phyloP scores from a whole-genome alignment of 345 rosid species.

The Lepidium africanum region DNA sequence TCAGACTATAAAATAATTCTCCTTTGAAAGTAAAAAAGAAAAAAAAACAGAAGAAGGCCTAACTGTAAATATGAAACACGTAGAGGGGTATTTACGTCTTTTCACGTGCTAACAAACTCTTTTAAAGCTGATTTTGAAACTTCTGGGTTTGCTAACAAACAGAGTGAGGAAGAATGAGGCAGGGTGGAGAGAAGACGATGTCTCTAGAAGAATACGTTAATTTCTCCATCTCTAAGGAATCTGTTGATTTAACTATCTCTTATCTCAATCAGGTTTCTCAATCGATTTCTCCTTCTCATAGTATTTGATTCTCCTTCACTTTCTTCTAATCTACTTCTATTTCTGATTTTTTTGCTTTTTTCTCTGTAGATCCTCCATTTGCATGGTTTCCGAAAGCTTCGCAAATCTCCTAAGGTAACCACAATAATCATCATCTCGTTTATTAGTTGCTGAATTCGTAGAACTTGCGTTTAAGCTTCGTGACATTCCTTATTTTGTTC shows the following conservation, averaged over 20 bases:
- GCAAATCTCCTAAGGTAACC: slow-evolving; percentile 6
- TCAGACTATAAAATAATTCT: background rate
- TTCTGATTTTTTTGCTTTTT: background rate
- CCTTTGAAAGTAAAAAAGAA: too few relatives aligned
- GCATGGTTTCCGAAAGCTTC: slow-evolving; percentile 20
- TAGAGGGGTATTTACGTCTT: background rate
- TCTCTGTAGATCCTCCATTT: slow-evolving; percentile 14
- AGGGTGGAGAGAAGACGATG: slow-evolving; percentile 21
- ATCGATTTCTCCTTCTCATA: background rate
- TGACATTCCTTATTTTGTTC: background rate
- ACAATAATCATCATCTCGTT: background rate
- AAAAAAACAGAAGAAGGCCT: too few relatives aligned
- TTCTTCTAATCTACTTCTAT: background rate
- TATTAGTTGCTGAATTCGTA: background rate
- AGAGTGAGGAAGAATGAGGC: background rate
- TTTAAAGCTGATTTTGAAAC: background rate
- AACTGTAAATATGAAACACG: background rate
- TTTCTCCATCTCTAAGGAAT: background rate
- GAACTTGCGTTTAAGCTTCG: background rate
- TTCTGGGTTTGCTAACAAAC: background rate
- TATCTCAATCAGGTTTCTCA: slow-evolving; percentile 28
- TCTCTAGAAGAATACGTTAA: slow-evolving; percentile 23
- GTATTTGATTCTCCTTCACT: background rate
- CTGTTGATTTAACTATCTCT: slow-evolving; percentile 11
- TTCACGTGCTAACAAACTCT: background rate